Base-by-base conservation (phyloP, 1,284 basidiomycete genomes). In the Schizophyllum commune region DNA sequence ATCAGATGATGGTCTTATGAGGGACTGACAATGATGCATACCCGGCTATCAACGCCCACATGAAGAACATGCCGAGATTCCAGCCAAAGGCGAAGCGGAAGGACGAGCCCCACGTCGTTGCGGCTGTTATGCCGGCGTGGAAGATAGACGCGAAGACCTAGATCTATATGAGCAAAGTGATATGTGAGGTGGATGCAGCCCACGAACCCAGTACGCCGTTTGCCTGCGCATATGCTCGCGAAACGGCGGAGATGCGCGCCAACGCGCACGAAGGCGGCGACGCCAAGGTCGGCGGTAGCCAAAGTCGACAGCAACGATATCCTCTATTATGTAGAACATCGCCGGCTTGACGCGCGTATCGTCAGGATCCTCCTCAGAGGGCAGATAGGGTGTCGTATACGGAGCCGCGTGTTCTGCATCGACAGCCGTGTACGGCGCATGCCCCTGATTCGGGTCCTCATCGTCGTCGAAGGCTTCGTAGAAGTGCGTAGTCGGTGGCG, bases 41-140 rank as follows among this genome's bases (percentile, higher is more conserved):
- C 4, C 39, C 39, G 9, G 39, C 39, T 13, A 47, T 11, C 17
- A 47, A 17, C 39, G 64, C 66, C 70, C 70, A 71, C 9, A 71
- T 61, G 59, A 72, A 72, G 19, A 72, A 64, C 65, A 71, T 70
- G 8, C 66, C 70, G 5, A 72, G 63, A 1, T 70, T 69, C 67
- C 68, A 71, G 11, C 67, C 71, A 58, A 71, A 72, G 9, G 71
- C 70, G 58, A 71, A 72, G 34, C 66, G 56, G 4, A 70, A 57
- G 6, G 69, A 57, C 4, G 68, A 64, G 11, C 63, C 58, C 67
- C 69, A 72, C n/a, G 71, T 68, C 9, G 71, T 68, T 4, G 70
- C 68, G 17, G 71, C 69, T 1, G 69, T 72, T n/a, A 69, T 62
- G 17, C 68, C 69, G 32, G 65, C 67, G 55, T 72, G 71, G 15